These are phyloP conservation scores for Lomentospora prolificans DNA, from an alignment of 2,329 filamentous ascomycete species.

Conservation along the genomic window DNA sequence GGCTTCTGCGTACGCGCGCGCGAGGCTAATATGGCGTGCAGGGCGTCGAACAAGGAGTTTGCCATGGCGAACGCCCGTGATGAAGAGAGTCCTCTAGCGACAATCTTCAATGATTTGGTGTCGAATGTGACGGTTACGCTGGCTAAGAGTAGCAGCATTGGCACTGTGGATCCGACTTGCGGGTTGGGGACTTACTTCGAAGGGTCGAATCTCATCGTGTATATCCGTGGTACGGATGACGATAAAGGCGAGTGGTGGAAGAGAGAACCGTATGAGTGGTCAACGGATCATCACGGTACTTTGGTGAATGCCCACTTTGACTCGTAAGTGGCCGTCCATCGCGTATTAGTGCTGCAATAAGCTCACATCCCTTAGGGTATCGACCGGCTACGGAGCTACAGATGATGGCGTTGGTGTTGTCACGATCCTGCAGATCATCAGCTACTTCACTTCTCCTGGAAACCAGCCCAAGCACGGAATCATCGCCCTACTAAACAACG, in stretches of 20 bases:
- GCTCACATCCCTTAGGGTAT: conserved; percentile 47
- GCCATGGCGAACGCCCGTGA: background rate
- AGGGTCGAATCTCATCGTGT: conserved; percentile 83
- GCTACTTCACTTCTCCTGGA: conserved; percentile 66
- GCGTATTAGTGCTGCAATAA: background rate
- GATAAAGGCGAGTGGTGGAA: conserved; percentile 67
- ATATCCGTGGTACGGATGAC: conserved; percentile 74
- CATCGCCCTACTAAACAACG: conserved; percentile 84
- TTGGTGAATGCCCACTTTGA: conserved; percentile 95
- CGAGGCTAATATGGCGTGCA: background rate
- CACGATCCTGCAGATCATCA: conserved; percentile 75
- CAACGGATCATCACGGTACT: conserved; percentile 52
- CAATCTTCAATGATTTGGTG: conserved; percentile 67
- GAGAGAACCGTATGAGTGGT: conserved; percentile 26
- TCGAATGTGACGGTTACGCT: conserved; percentile 61
- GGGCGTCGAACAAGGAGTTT: background rate
- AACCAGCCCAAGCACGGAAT: conserved; percentile 71
- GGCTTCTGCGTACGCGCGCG: background rate
- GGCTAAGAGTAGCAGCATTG: conserved; percentile 20
- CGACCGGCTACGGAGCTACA: conserved; percentile 85
- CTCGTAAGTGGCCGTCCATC: conserved; percentile 31
- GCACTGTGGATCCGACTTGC: conserved; percentile 16
- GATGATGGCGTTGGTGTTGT: conserved; percentile 89
- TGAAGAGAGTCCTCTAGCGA: conserved; percentile 30
- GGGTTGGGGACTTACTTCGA: conserved; percentile 68